A percentile compares a stretch with the other conserved stretches of the same genome.
Evolutionary conservation across 2,329 filamentous ascomycete genomes (phyloP).

Genomic region (Ascochyta lentis): DNA sequence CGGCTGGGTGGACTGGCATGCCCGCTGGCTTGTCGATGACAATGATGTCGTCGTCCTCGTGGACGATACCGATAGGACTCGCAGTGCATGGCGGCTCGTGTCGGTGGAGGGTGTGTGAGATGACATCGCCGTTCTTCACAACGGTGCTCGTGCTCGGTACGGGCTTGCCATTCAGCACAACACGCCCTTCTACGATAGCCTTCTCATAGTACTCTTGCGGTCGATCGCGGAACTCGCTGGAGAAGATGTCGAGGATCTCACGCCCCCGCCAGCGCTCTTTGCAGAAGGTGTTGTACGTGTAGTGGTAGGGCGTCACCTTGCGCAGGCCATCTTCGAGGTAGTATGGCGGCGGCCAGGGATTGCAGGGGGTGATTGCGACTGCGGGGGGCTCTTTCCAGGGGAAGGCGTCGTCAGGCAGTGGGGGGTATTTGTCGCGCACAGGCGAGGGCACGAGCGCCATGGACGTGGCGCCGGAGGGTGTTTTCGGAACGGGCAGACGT

Average conservation of each 20-base stretch:
- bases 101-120: slow-evolving; percentile 92
- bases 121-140: slow-evolving; percentile 86
- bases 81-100: slow-evolving; percentile 93
- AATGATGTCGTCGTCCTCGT: slow-evolving; percentile 91
- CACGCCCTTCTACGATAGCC: slow-evolving; percentile 80
- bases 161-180: slow-evolving; percentile 78
- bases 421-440: slow-evolving; percentile 39
- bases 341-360: slow-evolving; percentile 73
- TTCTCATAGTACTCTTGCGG: slow-evolving; percentile 81
- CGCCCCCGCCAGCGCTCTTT: slow-evolving; percentile 92
- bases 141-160: slow-evolving; percentile 70
- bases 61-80: slow-evolving; percentile 78
- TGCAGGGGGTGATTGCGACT: slow-evolving; percentile 57
- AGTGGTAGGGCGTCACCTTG: slow-evolving; percentile 85
- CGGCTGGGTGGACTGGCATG: slow-evolving; percentile 92
- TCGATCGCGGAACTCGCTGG: slow-evolving; percentile 89
- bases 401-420: slow-evolving; percentile 43
- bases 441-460: slow-evolving; percentile 54
- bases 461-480: slow-evolving; percentile 31
- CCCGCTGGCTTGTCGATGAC: slow-evolving; percentile 97
- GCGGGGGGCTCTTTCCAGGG: slow-evolving; percentile 55
- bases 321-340: slow-evolving; percentile 83
- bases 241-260: slow-evolving; percentile 84
- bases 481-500: slow-evolving; percentile 38
- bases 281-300: slow-evolving; percentile 92